Evolutionary conservation across 306 rosid genomes (phyloP).

Genomic region (Corylus avellana): DNA sequence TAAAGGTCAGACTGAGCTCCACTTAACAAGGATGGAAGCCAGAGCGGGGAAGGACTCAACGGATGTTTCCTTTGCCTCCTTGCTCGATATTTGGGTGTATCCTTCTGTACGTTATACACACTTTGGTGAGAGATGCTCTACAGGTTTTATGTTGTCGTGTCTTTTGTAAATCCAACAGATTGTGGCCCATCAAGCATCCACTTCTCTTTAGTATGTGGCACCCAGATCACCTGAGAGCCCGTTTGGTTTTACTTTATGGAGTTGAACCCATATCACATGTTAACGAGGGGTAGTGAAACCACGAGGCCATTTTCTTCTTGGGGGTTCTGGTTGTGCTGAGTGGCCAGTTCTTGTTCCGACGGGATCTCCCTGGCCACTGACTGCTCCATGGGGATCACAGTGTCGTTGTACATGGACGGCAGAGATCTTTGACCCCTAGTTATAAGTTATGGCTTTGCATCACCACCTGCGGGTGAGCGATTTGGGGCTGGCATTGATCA

Average conservation of each 20-base stretch:
- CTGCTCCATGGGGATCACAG: constrained; percentile 32
- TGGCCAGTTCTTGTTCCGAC: constrained; percentile 15
- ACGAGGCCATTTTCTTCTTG: constrained; percentile 23
- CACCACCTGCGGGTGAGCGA: constrained; percentile 68
- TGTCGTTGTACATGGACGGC: constrained; percentile 19
- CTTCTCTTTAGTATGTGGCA: background rate
- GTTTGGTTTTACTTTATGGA: background rate
- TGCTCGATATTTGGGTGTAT: background rate
- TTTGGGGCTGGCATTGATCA: constrained; percentile 79
- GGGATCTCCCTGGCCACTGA: constrained; percentile 31
- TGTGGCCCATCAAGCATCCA: background rate
- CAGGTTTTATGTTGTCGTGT: background rate
- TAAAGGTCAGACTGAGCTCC: background rate
- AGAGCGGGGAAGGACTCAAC: background rate
- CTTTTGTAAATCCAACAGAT: too few species aligned
- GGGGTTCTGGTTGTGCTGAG: constrained; percentile 16
- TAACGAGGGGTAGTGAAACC: too few species aligned
- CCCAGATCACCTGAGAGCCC: background rate
- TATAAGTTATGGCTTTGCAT: constrained; percentile 63
- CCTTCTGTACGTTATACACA: background rate
- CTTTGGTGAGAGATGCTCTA: background rate
- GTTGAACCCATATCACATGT: too few species aligned
- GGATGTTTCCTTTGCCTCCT: background rate
- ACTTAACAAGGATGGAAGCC: background rate
- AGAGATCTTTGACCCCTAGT: constrained; percentile 43